Conservation (phyloP, 352 stramenopile genomes). For the Pelagophyceae sp. region DNA sequence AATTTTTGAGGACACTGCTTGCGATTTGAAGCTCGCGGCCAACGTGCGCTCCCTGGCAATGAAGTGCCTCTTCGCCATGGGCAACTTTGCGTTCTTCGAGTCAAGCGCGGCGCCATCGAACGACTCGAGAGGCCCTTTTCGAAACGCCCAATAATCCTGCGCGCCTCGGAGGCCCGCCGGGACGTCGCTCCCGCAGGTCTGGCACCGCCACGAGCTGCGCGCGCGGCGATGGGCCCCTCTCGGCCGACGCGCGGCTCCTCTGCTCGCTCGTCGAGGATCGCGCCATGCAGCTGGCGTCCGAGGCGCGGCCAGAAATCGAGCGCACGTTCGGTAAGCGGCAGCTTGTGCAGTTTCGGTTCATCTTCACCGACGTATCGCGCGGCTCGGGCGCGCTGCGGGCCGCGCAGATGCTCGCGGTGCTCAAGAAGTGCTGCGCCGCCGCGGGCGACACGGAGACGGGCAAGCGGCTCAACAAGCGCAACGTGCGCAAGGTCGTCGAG, state of each 20-base stretch:
- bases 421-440: slow-evolving; percentile 5
- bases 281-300: neutral
- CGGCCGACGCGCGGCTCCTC: neutral
- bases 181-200: too few relatives aligned
- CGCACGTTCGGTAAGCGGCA: neutral
- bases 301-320: neutral
- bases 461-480: neutral
- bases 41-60: neutral
- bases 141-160: too few relatives aligned
- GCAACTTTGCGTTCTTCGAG: neutral
- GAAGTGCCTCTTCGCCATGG: neutral
- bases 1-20: neutral
- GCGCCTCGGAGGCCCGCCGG: too few relatives aligned
- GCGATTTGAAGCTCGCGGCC: neutral
- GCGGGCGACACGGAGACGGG: neutral
- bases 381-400: neutral
- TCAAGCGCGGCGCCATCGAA: neutral
- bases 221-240: too few relatives aligned
- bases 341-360: neutral
- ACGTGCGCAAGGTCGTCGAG: neutral
- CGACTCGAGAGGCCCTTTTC: neutral
- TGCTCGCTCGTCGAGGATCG: neutral
- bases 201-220: too few relatives aligned
- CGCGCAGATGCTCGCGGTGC: neutral
- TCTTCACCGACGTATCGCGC: neutral